phyloP scores from a whole-genome alignment of 2,329 filamentous ascomycete genomes.

The Fusarium nematophilum region DNA sequence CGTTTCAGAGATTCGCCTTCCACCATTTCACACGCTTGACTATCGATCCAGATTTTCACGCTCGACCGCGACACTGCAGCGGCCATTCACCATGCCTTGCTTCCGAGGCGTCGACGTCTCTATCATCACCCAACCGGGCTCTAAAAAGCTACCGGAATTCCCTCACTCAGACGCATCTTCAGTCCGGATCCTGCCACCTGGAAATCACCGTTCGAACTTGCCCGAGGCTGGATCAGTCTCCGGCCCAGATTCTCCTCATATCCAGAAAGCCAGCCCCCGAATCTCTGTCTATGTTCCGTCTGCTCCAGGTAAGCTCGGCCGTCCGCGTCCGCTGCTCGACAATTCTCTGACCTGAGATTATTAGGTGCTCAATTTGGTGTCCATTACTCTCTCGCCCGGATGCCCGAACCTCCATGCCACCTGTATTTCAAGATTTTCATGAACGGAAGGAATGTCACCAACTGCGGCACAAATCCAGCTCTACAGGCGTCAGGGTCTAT shows the following conservation, averaged over 20 bases:
- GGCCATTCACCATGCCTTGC: slow-evolving; percentile 55
- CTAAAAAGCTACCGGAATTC: slow-evolving; percentile 61
- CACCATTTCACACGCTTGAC: neutral
- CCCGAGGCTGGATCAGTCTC: slow-evolving; percentile 12
- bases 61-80: neutral
- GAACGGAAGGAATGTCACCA: slow-evolving; percentile 64
- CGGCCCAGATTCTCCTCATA: slow-evolving; percentile 2
- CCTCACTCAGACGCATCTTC: slow-evolving; percentile 65
- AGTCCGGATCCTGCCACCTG: slow-evolving; percentile 47
- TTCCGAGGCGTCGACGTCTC: slow-evolving; percentile 62
- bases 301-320: slow-evolving; percentile 55
- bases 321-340: neutral
- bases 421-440: slow-evolving; percentile 67
- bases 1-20: no score
- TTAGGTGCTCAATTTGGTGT: slow-evolving; percentile 65
- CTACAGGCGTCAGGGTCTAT: slow-evolving; percentile 52
- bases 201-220: slow-evolving; percentile 27
- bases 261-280: slow-evolving; percentile 53
- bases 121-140: slow-evolving; percentile 51
- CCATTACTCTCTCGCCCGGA: slow-evolving; percentile 57
- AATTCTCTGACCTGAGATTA: slow-evolving; percentile 8
- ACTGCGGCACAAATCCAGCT: slow-evolving; percentile 62
- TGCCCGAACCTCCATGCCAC: slow-evolving; percentile 50
- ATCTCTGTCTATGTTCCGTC: slow-evolving; percentile 69
- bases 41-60: no score